phyloP scores from a whole-genome alignment of 306 rosid genomes.

The Leucaena leucocephala region DNA sequence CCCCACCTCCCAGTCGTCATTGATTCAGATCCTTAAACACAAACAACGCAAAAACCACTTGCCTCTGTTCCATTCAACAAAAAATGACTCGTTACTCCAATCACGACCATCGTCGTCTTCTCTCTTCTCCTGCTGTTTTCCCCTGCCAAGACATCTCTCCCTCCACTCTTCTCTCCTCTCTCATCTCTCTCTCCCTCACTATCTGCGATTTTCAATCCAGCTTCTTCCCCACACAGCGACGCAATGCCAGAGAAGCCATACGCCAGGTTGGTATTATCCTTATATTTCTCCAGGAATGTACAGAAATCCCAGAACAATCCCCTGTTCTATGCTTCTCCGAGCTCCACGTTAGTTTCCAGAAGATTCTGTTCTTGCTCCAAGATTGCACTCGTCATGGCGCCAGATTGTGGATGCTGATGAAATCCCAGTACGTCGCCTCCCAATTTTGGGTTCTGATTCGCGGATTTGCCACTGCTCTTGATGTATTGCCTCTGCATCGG shows the following conservation, averaged over 20 bases:
- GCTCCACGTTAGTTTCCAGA: slow-evolving; percentile 54
- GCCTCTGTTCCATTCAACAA: background rate
- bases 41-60: background rate
- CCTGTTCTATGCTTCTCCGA: slow-evolving; percentile 49
- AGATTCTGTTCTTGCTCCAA: slow-evolving; percentile 48
- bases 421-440: slow-evolving; percentile 40
- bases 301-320: slow-evolving; percentile 13
- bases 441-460: slow-evolving; percentile 40
- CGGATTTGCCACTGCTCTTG: slow-evolving; percentile 54
- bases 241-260: slow-evolving; percentile 49
- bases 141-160: slow-evolving; percentile 53
- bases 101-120: slow-evolving; percentile 47
- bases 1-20: background rate
- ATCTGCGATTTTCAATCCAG: slow-evolving; percentile 45
- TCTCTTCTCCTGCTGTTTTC: slow-evolving; percentile 58
- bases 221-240: slow-evolving; percentile 46
- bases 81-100: slow-evolving; percentile 40
- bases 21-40: no score
- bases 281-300: slow-evolving; percentile 57
- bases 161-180: slow-evolving; percentile 48
- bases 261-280: slow-evolving; percentile 55
- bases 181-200: slow-evolving; percentile 44
- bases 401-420: slow-evolving; percentile 51
- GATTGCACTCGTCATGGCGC: slow-evolving; percentile 49
- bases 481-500: slow-evolving; percentile 45